Evolutionary conservation across 768 basidiomycete genomes (phyloP).

Genomic region (Nidularia pulvinata): DNA sequence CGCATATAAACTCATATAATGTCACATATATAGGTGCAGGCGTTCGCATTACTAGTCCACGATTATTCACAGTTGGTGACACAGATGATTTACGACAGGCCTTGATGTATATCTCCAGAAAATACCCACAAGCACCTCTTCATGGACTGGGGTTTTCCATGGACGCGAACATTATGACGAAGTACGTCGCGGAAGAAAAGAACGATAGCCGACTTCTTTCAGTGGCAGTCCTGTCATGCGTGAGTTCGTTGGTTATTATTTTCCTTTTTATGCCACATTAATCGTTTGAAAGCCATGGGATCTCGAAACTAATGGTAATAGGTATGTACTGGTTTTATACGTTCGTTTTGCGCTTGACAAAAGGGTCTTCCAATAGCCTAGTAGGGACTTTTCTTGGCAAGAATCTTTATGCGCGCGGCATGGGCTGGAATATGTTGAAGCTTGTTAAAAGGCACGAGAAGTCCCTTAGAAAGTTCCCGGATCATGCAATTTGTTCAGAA

Average conservation of each 20-base stretch:
- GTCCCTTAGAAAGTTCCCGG: constrained; percentile 35
- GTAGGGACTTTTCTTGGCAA: constrained; percentile 40
- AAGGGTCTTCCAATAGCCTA: constrained; percentile 29
- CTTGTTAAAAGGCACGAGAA: constrained; percentile 38
- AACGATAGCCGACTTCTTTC: constrained; percentile 48
- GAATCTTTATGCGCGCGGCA: constrained; percentile 54
- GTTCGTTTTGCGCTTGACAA: neutral
- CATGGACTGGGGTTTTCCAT: constrained; percentile 82
- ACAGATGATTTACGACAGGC: constrained; percentile 78
- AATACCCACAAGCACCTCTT: constrained; percentile 67
- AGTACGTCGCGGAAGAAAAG: constrained; percentile 76
- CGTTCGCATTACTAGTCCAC: constrained; percentile 65
- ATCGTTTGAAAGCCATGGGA: constrained; percentile 26
- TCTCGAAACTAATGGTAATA: constrained; percentile 25
- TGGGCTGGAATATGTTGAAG: constrained; percentile 58
- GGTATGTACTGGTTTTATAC: constrained; percentile 22
- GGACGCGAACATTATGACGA: constrained; percentile 77
- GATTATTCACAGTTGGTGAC: constrained; percentile 72
- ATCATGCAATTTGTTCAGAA: constrained; percentile 32
- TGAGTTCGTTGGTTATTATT: constrained; percentile 28
- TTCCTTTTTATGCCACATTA: neutral
- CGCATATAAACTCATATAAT: constrained; percentile 2
- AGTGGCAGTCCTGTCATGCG: constrained; percentile 57
- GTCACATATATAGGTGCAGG: constrained; percentile 52
- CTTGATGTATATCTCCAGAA: constrained; percentile 58